Evolutionary conservation across 106 monocot genomes (phyloP), one percentile per base, ranked within the genome.

Genomic region (Hemerocallis citrina): DNA sequence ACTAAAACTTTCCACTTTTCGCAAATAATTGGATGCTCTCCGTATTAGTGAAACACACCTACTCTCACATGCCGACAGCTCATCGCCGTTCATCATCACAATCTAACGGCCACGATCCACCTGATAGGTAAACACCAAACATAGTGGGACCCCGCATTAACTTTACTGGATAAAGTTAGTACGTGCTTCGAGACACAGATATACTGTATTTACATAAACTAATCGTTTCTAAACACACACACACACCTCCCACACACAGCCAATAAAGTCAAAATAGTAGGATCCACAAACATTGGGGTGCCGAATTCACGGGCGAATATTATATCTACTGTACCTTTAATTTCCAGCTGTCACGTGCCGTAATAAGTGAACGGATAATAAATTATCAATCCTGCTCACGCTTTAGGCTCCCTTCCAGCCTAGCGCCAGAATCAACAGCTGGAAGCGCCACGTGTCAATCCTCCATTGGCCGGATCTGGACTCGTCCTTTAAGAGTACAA

Each of bases 301-400:
- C n/a, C n/a, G n/a, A n/a, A n/a, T n/a, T n/a, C n/a, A n/a, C n/a
- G 7, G 7, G 49, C 24, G 25, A 25, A 10, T 25, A 25, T 25
- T 23, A 50, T 50, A n/a, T n/a, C n/a, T n/a, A 38, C 37, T 6
- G 37, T 30, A 4, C 54, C 31, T 16, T 54, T n/a, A 16, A 38
- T 38, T 29, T 16, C 29, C 54, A 30, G 54, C 54, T 54, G 54
- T 54, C 54, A 54, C 23, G 51, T 27, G 46, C 27, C 51, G 51
- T 28, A 28, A 52, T 3, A 3, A n/a, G n/a, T n/a, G n/a, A n/a
- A n/a, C n/a, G n/a, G n/a, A n/a, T n/a, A n/a, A n/a, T n/a, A n/a
- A n/a, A n/a, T n/a, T n/a, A n/a, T n/a, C 5, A 38, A 4, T 3
- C 8, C 28, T 1, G 1, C 47, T 17, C 19, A 20, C 11, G 19